A percentile compares a stretch with the other conserved stretches of the same genome.
Conservation (phyloP, 2,329 filamentous ascomycete genomes). For the Aspergillus aculeatinus region DNA sequence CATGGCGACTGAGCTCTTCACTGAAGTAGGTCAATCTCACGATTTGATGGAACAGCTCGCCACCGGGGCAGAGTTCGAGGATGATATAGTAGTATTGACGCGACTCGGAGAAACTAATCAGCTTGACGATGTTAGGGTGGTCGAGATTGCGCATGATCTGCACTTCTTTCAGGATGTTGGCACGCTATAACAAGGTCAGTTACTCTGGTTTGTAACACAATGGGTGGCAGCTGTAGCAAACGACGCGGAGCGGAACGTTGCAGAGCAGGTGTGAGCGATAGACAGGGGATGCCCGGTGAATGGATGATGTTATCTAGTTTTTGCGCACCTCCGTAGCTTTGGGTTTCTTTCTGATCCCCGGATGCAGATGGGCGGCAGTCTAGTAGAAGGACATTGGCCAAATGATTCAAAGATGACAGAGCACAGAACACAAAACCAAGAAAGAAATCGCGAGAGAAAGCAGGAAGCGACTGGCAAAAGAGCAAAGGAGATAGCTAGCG, state of each 20-base stretch:
- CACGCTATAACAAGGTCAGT: constrained; percentile 62
- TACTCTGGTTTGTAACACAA: constrained; percentile 4
- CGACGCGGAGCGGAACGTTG: not conserved
- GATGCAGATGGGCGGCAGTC: constrained; percentile 90
- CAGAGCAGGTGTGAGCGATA: constrained; percentile 13
- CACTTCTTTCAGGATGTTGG: constrained; percentile 97
- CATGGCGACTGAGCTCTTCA: constrained; percentile 89
- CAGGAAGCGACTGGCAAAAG: constrained; percentile 16
- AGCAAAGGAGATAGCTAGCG: constrained; percentile 29
- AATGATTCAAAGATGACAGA: constrained; percentile 29
- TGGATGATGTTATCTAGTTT: constrained; percentile 15
- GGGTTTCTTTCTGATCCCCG: constrained; percentile 90
- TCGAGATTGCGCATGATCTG: constrained; percentile 98
- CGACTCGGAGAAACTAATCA: constrained; percentile 91
- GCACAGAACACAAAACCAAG: constrained; percentile 24
- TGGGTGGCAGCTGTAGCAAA: not conserved
- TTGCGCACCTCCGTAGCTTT: constrained; percentile 94
- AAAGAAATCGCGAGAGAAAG: constrained; percentile 22
- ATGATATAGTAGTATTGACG: constrained; percentile 97
- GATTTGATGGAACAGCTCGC: constrained; percentile 97
- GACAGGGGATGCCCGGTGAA: not conserved
- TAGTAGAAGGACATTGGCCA: constrained; percentile 59
- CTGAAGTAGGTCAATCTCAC: constrained; percentile 98
- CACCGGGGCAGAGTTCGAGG: constrained; percentile 88
- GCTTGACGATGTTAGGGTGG: constrained; percentile 91